Percentiles rank a stretch among this genome's conserved stretches.
Conservation (phyloP, 257 asterid genomes). For the Vinca minor region DNA sequence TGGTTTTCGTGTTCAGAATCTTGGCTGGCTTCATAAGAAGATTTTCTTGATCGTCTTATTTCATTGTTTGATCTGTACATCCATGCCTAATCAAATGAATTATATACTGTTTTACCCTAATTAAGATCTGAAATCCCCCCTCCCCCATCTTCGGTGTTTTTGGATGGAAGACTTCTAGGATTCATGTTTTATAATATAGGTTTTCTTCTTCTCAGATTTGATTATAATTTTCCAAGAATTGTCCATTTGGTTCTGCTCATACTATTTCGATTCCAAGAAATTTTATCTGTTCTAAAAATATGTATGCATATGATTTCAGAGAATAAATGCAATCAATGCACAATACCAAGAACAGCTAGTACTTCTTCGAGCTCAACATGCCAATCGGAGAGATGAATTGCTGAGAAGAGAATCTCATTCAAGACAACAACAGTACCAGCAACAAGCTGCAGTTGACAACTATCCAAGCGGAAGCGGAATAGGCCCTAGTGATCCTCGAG, state of each 20-base stretch:
- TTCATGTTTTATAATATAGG: not conserved
- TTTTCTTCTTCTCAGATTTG: not conserved
- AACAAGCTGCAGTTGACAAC: conserved; percentile 43
- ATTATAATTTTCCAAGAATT: not conserved
- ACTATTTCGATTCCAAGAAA: not conserved
- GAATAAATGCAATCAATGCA: conserved; percentile 48
- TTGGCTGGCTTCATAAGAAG: not conserved
- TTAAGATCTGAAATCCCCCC: not conserved
- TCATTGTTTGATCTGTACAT: not conserved
- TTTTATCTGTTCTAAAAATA: conserved; percentile 7
- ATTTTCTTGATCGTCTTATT: not conserved
- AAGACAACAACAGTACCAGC: conserved; percentile 55
- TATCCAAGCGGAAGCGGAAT: conserved; percentile 34
- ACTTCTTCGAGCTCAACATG: conserved; percentile 54
- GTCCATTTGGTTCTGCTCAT: not conserved
- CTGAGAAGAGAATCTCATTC: conserved; percentile 58
- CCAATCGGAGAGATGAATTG: conserved; percentile 54
- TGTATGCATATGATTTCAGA: conserved; percentile 28
- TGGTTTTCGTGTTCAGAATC: not conserved
- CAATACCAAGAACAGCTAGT: conserved; percentile 58
- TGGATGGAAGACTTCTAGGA: not conserved
- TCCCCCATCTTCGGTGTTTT: not conserved
- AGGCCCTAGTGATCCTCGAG: conserved; percentile 40
- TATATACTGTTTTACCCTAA: not conserved
- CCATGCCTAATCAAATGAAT: not conserved